Evolutionary conservation across 1,284 basidiomycete genomes (phyloP).

Genomic region (Sporisorium reilianum): DNA sequence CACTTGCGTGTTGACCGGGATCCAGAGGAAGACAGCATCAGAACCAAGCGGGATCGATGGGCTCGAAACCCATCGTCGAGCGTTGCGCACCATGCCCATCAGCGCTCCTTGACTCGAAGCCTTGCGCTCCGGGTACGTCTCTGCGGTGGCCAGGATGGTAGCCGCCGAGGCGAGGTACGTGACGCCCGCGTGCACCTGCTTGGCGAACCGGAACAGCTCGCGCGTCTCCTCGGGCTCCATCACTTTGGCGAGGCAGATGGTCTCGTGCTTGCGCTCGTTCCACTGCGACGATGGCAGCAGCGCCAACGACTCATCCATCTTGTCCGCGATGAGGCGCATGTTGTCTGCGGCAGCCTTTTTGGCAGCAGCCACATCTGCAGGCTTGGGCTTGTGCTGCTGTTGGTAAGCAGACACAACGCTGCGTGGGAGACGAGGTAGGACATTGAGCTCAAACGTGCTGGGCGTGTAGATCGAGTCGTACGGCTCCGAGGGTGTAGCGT

Average conservation of each 20-base stretch:
- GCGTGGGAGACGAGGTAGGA: conserved; percentile 21
- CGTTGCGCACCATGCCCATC: conserved; percentile 48
- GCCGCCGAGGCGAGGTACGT: conserved; percentile 39
- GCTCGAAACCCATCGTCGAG: conserved; percentile 33
- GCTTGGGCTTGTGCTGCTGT: conserved; percentile 23
- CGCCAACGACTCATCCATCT: conserved; percentile 28
- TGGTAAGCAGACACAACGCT: conserved; percentile 27
- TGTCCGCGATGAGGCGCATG: conserved; percentile 23
- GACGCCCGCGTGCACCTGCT: conserved; percentile 17
- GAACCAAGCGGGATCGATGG: conserved; percentile 29
- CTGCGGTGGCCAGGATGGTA: conserved; percentile 28
- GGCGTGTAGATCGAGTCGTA: conserved; percentile 28
- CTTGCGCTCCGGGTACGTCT: conserved; percentile 37
- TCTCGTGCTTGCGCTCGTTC: conserved; percentile 25
- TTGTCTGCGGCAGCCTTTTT: conserved; percentile 12
- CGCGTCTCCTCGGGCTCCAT: conserved; percentile 9
- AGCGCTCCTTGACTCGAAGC: conserved; percentile 29
- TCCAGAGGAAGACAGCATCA: conserved; percentile 48
- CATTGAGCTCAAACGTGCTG: conserved; percentile 18
- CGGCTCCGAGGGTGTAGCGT: conserved; percentile 11
- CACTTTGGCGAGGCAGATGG: conserved; percentile 20
- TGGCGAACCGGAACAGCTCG: conserved; percentile 19
- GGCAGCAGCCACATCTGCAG: conserved; percentile 6
- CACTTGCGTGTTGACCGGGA: conserved; percentile 20
- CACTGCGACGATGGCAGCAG: conserved; percentile 7